Conservation (phyloP, 495 filamentous ascomycete species). For the Penicilliopsis zonata region DNA sequence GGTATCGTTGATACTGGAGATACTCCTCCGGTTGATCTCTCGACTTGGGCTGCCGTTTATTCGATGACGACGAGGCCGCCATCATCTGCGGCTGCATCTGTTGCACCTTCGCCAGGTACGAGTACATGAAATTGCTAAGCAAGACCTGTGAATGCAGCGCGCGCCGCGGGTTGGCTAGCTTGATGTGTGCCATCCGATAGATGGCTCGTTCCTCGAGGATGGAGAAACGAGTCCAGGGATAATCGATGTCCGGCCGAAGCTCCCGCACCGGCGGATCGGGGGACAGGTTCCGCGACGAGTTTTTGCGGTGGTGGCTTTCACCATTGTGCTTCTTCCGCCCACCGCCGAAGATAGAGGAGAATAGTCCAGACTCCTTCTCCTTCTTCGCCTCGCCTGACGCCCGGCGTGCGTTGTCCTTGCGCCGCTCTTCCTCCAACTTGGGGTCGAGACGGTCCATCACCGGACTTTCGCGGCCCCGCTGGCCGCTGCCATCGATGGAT, state of each 20-base stretch:
- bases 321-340: conserved; percentile 61
- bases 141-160: conserved; percentile 91
- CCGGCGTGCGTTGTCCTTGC: conserved; percentile 68
- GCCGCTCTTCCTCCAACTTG: conserved; percentile 69
- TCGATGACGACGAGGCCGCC: conserved; percentile 42
- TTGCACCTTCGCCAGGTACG: conserved; percentile 96
- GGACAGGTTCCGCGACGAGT: conserved; percentile 61
- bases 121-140: conserved; percentile 99
- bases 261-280: conserved; percentile 64
- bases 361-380: conserved; percentile 70
- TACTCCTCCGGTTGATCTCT: conserved; percentile 57
- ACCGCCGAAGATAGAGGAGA: conserved; percentile 84
- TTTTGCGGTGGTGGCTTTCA: conserved; percentile 58
- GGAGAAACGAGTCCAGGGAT: conserved; percentile 89
- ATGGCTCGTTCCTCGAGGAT: conserved; percentile 95
- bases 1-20: conserved; percentile 49
- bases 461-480: conserved; percentile 70
- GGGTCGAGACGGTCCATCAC: conserved; percentile 67
- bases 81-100: conserved; percentile 93
- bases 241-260: conserved; percentile 78
- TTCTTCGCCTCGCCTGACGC: conserved; percentile 68
- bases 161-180: conserved; percentile 90
- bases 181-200: conserved; percentile 97
- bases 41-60: conserved; percentile 48
- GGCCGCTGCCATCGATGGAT: conserved; percentile 56